Percentiles rank a stretch among this genome's conserved stretches.
Evolutionary conservation across 2,329 filamentous ascomycete species (phyloP).

Genomic region (Sporothrix pseudoabietina): DNA sequence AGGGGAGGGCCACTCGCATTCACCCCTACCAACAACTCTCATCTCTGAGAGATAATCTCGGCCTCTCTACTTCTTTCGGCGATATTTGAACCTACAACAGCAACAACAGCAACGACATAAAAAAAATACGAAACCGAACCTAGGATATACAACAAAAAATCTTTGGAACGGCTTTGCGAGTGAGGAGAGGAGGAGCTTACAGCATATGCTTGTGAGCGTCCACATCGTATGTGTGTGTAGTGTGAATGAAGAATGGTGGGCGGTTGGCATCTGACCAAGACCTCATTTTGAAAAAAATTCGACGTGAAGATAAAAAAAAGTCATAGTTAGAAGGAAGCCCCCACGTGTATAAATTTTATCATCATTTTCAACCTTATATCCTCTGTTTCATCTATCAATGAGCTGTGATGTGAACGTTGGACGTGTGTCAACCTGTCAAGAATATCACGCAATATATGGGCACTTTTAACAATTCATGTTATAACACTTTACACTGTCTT

Average conservation of each 20-base stretch:
- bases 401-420: not conserved
- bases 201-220: not conserved
- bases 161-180: not conserved
- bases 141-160: not conserved
- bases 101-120: not conserved
- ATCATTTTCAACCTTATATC: not conserved
- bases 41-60: not conserved
- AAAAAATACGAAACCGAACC: slow-evolving; percentile 6
- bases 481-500: too few relatives aligned
- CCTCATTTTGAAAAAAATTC: not conserved
- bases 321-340: slow-evolving; percentile 41
- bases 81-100: not conserved
- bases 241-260: slow-evolving; percentile 17
- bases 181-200: not conserved
- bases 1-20: slow-evolving; percentile 4
- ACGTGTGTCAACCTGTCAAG: not conserved
- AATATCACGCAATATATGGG: too few relatives aligned
- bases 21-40: not conserved
- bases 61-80: not conserved
- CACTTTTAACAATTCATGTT: too few relatives aligned
- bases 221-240: not conserved
- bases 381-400: not conserved
- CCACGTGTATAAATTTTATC: slow-evolving; percentile 35
- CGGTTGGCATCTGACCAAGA: not conserved
- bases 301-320: slow-evolving; percentile 19